Evolutionary conservation across 106 monocot species (phyloP), one percentile per base, ranked within the genome.

Genomic region (Vanilla planifolia): DNA sequence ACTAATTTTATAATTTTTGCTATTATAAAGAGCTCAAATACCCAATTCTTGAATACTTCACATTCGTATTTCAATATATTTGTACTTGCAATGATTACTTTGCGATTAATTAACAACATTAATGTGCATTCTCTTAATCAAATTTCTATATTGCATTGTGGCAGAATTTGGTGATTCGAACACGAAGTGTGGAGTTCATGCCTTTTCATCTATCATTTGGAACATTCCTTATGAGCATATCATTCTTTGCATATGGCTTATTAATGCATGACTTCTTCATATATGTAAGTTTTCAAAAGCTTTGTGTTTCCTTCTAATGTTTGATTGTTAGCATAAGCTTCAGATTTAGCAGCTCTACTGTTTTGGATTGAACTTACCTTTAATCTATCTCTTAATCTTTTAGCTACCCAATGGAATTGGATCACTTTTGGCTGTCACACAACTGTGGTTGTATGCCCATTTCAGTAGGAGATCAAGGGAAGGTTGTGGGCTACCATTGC

Each of bases 181-280:
- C 79, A 2, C 73, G 27, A 56, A 88, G 88, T 37, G 83, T 88
- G 40, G 88, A 88, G 55, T 88, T 83, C 88, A 88, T 88, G 88
- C 88, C 88, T 17, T 83, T 88, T 68, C 83, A 83, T 61, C 60
- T 88, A 9, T 88, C 88, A 10, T 61, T 88, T 13, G 71, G 83
- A 6, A 88, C 83, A 15, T 88, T 88, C 71, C 67, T 88, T 36
- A 88, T 88, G 88, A 88, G 88, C 47, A 41, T 77, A 15, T 83
- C 88, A 6, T 88, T 88, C 79, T 88, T 88, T 63, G 83, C 76
- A 6, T 88, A 88, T 46, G 88, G 88, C 32, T 51, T 80, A 76
- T 53, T 88, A 6, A 16, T 77, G 55, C 68, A 80, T 30, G 88
- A 88, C 68, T 80, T 79, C 71, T 88, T 80, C 76, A 74, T 88